Evolutionary conservation across 331 rosid genomes (phyloP).

Genomic region (Erythrophleum ivorense): DNA sequence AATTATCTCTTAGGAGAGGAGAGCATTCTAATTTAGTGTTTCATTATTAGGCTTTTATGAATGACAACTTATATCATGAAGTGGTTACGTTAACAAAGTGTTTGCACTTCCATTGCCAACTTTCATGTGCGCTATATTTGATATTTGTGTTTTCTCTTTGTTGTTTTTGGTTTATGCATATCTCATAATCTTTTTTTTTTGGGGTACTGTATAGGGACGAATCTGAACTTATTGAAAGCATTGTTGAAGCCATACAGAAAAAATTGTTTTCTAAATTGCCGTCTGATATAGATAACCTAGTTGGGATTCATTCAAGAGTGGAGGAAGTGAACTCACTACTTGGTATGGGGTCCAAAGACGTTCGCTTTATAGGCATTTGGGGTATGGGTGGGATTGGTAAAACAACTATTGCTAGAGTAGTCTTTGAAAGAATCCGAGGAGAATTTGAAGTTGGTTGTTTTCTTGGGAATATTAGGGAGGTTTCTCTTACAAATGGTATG

Average conservation of each 20-base stretch:
- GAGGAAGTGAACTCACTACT: conserved; percentile 34
- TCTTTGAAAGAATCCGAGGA: conserved; percentile 35
- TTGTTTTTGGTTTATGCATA: not conserved
- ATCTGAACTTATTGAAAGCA: conserved; percentile 34
- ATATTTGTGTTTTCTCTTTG: not conserved
- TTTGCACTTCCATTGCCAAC: not conserved
- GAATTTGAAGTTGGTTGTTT: conserved; percentile 43
- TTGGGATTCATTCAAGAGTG: conserved; percentile 43
- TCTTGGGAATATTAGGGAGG: conserved; percentile 44
- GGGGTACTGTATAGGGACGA: conserved; percentile 4
- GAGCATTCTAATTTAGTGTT: not conserved
- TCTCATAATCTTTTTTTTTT: not conserved
- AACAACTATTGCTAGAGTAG: conserved; percentile 42
- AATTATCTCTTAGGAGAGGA: too few species aligned
- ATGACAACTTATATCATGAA: not conserved
- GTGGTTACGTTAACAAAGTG: not conserved
- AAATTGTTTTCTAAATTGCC: conserved; percentile 38
- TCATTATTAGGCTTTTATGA: not conserved
- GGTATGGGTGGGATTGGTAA: conserved; percentile 54
- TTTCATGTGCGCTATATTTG: too few species aligned
- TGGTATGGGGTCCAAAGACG: not conserved
- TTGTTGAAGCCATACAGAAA: conserved; percentile 36
- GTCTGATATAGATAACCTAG: conserved; percentile 29
- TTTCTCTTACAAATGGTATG: conserved; percentile 36
- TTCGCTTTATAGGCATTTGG: conserved; percentile 53